Evolutionary conservation across 805 yeast genomes (phyloP), one percentile per base, ranked within the genome.

Genomic region (Wickerhamiella alocasiicola): DNA sequence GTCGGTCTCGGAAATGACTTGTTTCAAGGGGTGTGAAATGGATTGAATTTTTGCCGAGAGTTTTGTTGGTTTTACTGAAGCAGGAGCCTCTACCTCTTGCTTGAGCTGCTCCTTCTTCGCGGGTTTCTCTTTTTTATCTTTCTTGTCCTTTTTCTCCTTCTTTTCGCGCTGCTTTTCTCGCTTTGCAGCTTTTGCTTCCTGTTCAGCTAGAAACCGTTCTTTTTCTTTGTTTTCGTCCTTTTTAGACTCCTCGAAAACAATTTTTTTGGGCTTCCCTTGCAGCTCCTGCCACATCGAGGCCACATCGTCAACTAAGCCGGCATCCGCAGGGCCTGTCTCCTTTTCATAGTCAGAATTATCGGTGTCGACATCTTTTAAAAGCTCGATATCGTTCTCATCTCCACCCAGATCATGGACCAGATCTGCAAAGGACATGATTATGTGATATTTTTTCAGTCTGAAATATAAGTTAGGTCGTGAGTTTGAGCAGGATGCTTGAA

Each of bases 341-440:
- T 68, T 49, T 38, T 60, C 67, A 27, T 38, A 45, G 12, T 54
- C 59, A 11, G 54, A 50, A 6, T 50, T 58, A 13, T 54, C 56
- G 41, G 61, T 60, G 41, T 62, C 72, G 3, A 79, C 50, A 12
- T 68, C 80, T 25, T 69, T 67, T 9, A 87, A 50, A 38, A 85
- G 60, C 32, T 71, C 69, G 34, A 87, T 55, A 57, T 85, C 96
- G 17, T 76, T 87, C 49, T 81, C 91, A 12, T 83, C 70, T 16
- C 95, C 97, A 25, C 96, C 95, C 21, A 87, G 62, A 17, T 76
- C 77, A 11, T 77, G 56, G 2, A 94, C 93, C 62, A 80, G 93
- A 45, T 76, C 72, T 49, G 80, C 75, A 36, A 82, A 57, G 6
- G 56, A 60, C 42, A 43, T 43, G 43, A 36, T 29, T 36, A 27